Evolutionary conservation across 2,329 filamentous ascomycete genomes (phyloP).

Genomic region (Penicillium sp.): DNA sequence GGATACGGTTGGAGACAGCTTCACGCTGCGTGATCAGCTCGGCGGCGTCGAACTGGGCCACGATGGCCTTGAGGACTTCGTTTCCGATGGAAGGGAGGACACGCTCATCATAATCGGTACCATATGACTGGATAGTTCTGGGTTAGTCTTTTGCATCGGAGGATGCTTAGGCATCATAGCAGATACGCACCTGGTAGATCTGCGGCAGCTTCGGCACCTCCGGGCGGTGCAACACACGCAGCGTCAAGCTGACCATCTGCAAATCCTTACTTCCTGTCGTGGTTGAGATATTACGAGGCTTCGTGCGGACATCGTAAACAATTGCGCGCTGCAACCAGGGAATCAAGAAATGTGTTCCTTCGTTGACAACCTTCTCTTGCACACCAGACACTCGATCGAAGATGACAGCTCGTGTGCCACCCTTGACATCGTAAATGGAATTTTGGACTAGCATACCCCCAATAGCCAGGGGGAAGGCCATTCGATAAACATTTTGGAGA

Average conservation of each 20-base stretch:
- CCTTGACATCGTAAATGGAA: constrained; percentile 94
- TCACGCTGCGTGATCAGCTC: constrained; percentile 99
- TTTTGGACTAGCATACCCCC: constrained; percentile 67
- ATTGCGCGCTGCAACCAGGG: constrained; percentile 95
- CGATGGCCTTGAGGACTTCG: constrained; percentile 97
- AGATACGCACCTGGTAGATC: constrained; percentile 82
- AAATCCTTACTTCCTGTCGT: constrained; percentile 98
- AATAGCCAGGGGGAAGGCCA: constrained; percentile 69
- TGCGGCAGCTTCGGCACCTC: constrained; percentile 90
- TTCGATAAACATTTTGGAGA: constrained; percentile 37
- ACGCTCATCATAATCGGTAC: constrained; percentile 96
- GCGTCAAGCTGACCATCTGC: constrained; percentile 98
- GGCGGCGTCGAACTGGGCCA: constrained; percentile 96
- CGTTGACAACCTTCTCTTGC: constrained; percentile 86
- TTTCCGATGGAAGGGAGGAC: constrained; percentile 98
- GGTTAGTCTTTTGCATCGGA: background rate
- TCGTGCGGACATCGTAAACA: constrained; percentile 94
- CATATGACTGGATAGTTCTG: constrained; percentile 70
- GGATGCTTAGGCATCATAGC: background rate
- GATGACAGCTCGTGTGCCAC: constrained; percentile 91
- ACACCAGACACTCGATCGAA: constrained; percentile 93
- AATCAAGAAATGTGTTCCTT: constrained; percentile 94
- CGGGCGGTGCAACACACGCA: constrained; percentile 90
- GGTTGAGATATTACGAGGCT: constrained; percentile 94
- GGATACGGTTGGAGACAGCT: constrained; percentile 92